Evolutionary conservation across 352 stramenopile species (phyloP).

Genomic region (Pythium apleroticum): DNA sequence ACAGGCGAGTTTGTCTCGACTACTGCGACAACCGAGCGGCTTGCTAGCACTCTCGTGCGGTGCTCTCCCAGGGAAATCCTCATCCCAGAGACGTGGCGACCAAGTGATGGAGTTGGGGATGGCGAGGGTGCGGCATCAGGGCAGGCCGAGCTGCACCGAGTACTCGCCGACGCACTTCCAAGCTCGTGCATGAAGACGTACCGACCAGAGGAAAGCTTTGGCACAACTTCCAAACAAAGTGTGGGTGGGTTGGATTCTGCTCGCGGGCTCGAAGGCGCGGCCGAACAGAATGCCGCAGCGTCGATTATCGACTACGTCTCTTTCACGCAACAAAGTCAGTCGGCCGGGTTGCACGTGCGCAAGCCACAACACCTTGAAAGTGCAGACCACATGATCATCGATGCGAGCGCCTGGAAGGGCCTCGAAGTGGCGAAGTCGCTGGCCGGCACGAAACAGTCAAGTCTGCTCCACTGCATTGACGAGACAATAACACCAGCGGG

Average conservation of each 20-base stretch:
- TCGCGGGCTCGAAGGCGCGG: not conserved
- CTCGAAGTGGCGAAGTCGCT: constrained; percentile 71
- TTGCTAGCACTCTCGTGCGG: constrained; percentile 55
- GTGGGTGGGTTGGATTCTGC: not conserved
- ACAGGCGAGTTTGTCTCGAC: constrained; percentile 79
- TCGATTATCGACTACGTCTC: constrained; percentile 68
- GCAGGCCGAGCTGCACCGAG: not conserved
- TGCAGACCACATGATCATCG: constrained; percentile 80
- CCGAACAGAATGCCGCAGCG: constrained; percentile 18
- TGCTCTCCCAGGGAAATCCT: constrained; percentile 73
- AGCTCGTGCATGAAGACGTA: constrained; percentile 64
- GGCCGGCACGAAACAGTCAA: constrained; percentile 53
- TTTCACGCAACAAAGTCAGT: constrained; percentile 52
- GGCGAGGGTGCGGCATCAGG: constrained; percentile 10
- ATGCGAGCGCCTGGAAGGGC: constrained; percentile 66
- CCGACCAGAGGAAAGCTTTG: constrained; percentile 27
- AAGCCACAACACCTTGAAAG: constrained; percentile 58
- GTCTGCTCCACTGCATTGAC: constrained; percentile 70
- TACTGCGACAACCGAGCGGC: constrained; percentile 51
- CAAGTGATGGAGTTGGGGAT: not conserved
- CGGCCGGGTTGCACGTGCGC: constrained; percentile 31
- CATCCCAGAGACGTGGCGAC: constrained; percentile 33
- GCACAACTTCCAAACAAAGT: constrained; percentile 20
- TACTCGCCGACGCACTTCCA: constrained; percentile 47
- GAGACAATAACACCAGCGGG: constrained; percentile 56